These are phyloP conservation scores for Ogataea polymorpha DNA, from an alignment of 805 yeast species.

Conservation along the genomic window DNA sequence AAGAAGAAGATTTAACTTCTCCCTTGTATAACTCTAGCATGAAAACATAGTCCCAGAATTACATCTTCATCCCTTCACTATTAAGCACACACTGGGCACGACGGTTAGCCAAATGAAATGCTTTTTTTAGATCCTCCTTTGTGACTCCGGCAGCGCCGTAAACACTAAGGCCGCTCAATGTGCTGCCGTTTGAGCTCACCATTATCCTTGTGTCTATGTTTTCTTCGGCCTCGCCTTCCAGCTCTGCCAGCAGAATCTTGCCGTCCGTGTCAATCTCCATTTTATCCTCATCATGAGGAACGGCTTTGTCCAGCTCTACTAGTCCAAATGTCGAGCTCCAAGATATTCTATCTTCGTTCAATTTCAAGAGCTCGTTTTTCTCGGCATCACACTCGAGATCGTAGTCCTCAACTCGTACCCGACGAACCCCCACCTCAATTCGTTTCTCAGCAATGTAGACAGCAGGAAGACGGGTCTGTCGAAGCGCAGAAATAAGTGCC, in stretches of 20 bases:
- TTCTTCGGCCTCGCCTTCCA: constrained; percentile 87
- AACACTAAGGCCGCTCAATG: constrained; percentile 44
- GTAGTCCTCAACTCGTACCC: constrained; percentile 43
- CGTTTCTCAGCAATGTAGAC: constrained; percentile 61
- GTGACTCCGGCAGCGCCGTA: constrained; percentile 49
- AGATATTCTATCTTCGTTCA: constrained; percentile 40
- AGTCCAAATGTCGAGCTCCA: constrained; percentile 60
- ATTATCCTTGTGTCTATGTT: constrained; percentile 53
- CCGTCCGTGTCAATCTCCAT: constrained; percentile 28
- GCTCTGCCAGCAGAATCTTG: constrained; percentile 59
- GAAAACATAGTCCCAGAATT: background rate
- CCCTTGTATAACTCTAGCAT: background rate
- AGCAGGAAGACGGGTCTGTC: constrained; percentile 58
- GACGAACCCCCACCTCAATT: constrained; percentile 38
- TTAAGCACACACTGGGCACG: constrained; percentile 41
- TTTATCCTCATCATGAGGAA: constrained; percentile 37
- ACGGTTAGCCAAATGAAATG: constrained; percentile 45
- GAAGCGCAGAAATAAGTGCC: constrained; percentile 61
- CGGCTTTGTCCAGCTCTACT: constrained; percentile 30
- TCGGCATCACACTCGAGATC: constrained; percentile 56
- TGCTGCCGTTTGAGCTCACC: constrained; percentile 35
- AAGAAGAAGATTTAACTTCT: constrained; percentile 9
- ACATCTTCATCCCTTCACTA: constrained; percentile 6
- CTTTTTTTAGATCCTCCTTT: constrained; percentile 42
- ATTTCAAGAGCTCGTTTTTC: constrained; percentile 35